Evolutionary conservation across 371 early-diverging fungal genomes (phyloP).

Genomic region (Conidiobolus incongruus): DNA sequence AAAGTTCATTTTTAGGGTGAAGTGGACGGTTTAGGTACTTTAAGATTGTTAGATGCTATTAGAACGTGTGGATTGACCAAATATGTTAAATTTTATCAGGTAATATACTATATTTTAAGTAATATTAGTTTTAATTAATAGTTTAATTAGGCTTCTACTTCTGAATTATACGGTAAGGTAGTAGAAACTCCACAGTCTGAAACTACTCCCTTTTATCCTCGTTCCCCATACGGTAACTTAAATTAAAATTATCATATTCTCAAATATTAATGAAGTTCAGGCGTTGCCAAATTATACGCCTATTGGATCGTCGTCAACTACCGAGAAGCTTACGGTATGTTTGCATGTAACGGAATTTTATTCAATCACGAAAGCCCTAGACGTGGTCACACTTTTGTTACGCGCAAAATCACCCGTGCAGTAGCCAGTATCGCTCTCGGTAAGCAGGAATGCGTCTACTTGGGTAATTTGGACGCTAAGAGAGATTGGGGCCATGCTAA

Average conservation of each 20-base stretch:
- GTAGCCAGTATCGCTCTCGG: slow-evolving; percentile 55
- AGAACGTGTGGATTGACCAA: slow-evolving; percentile 49
- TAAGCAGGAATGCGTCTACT: slow-evolving; percentile 39
- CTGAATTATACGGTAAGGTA: slow-evolving; percentile 64
- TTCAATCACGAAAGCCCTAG: slow-evolving; percentile 77
- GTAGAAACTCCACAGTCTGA: slow-evolving; percentile 62
- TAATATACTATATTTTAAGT: no score
- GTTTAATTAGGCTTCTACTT: slow-evolving; percentile 60
- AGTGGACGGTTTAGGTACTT: slow-evolving; percentile 64
- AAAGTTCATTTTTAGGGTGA: no score
- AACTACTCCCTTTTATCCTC: slow-evolving; percentile 69
- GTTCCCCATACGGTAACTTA: slow-evolving; percentile 73
- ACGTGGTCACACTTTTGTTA: slow-evolving; percentile 64
- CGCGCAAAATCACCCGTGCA: slow-evolving; percentile 61
- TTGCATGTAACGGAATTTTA: slow-evolving; percentile 63
- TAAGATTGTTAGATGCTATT: slow-evolving; percentile 60
- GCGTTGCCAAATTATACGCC: slow-evolving; percentile 58
- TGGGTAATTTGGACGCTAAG: slow-evolving; percentile 68
- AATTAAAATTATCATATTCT: no score
- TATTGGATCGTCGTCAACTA: slow-evolving; percentile 69
- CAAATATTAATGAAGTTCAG: no score
- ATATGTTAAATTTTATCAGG: slow-evolving; percentile 61
- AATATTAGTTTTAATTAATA: no score
- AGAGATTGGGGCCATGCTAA: slow-evolving; percentile 80
- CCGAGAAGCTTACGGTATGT: slow-evolving; percentile 63